These are phyloP conservation scores for Podospora didyma DNA, from an alignment of 495 filamentous ascomycete genomes.

Conservation along the genomic window DNA sequence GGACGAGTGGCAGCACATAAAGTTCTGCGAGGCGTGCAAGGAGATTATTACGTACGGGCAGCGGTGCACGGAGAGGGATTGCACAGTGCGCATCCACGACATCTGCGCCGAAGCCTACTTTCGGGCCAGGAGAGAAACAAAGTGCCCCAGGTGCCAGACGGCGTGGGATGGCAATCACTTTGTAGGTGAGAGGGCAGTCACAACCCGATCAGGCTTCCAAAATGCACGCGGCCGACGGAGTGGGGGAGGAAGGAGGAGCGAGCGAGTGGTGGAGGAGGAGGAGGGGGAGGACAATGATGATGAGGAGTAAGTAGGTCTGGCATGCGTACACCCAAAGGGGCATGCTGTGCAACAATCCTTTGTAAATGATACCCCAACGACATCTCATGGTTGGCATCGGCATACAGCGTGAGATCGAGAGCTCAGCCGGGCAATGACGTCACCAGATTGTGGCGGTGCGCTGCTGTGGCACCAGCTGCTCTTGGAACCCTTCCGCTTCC, in stretches of 20 bases:
- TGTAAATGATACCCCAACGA: neutral
- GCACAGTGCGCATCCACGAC: constrained; percentile 69
- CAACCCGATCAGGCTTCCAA: constrained; percentile 43
- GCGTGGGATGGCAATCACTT: constrained; percentile 70
- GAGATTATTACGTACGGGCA: constrained; percentile 88
- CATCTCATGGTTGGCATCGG: too few species aligned
- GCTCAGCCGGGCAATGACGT: constrained; percentile 6
- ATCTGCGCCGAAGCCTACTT: constrained; percentile 73
- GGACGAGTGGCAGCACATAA: constrained; percentile 64
- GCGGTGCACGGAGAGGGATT: constrained; percentile 68
- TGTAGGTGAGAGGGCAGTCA: constrained; percentile 78
- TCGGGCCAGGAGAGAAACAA: constrained; percentile 51
- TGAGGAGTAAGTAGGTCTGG: neutral
- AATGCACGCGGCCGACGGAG: constrained; percentile 32
- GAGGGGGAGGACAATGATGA: constrained; percentile 20
- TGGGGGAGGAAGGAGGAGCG: constrained; percentile 18
- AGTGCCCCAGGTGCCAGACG: constrained; percentile 70
- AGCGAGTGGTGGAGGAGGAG: constrained; percentile 19
- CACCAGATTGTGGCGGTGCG: constrained; percentile 13
- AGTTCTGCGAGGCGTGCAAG: constrained; percentile 83
- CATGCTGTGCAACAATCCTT: too few species aligned
- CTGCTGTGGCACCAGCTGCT: neutral
- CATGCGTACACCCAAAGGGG: too few species aligned
- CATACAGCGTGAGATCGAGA: neutral
- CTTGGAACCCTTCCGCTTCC: too few species aligned